Percentiles rank a stretch among this genome's conserved stretches.
phyloP scores from a whole-genome alignment of 495 filamentous ascomycete species.

The Alectoria sarmentosa region DNA sequence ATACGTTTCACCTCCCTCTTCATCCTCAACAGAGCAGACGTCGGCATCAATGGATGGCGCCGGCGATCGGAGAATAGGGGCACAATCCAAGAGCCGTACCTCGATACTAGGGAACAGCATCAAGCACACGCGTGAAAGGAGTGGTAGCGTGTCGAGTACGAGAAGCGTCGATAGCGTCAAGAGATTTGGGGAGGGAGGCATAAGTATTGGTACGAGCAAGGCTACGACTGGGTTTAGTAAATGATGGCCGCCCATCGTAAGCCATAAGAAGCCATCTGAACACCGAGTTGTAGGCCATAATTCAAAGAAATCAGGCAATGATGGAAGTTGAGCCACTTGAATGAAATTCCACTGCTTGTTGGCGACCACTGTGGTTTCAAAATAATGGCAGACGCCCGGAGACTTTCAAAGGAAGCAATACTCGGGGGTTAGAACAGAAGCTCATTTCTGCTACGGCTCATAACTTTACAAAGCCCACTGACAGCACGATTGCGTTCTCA shows the following conservation, averaged over 20 bases:
- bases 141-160: constrained; percentile 23
- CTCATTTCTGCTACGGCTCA: too few relatives aligned
- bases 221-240: constrained; percentile 24
- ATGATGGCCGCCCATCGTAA: not conserved
- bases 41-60: constrained; percentile 14
- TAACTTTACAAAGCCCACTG: too few relatives aligned
- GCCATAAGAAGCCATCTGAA: not conserved
- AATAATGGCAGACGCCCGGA: too few relatives aligned
- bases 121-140: constrained; percentile 21
- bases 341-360: too few relatives aligned
- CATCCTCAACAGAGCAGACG: constrained; percentile 15
- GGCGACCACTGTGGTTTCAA: too few relatives aligned
- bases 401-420: too few relatives aligned
- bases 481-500: too few relatives aligned
- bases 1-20: constrained; percentile 13
- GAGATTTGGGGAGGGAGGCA: constrained; percentile 21
- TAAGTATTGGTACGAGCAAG: constrained; percentile 24
- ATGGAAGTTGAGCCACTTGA: too few relatives aligned
- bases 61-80: not conserved
- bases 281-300: not conserved
- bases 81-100: not conserved
- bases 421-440: too few relatives aligned
- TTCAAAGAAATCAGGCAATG: not conserved
- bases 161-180: constrained; percentile 23
- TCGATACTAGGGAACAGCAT: constrained; percentile 10